Percentiles rank a stretch among this genome's conserved stretches.
Conservation (phyloP, 2,329 filamentous ascomycete species). For the Trichoderma asperellum region DNA sequence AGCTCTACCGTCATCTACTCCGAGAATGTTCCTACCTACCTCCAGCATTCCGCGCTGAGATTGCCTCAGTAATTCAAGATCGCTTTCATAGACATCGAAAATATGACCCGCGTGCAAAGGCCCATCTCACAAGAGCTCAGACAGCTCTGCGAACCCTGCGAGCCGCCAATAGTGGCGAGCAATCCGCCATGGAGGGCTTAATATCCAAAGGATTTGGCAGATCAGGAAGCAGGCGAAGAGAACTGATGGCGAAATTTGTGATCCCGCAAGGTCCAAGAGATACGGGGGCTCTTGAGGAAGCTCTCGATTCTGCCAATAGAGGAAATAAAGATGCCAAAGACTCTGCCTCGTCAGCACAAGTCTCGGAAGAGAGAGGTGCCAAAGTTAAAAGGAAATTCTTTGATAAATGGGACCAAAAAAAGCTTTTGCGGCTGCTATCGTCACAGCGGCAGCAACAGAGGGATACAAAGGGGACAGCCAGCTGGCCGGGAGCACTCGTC, state of each 20-base stretch:
- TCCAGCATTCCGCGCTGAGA: constrained; percentile 50
- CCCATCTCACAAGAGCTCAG: constrained; percentile 48
- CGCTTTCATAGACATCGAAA: constrained; percentile 51
- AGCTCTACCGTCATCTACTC: constrained; percentile 62
- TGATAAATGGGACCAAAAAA: constrained; percentile 54
- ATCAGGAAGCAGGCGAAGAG: constrained; percentile 54
- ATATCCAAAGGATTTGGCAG: constrained; percentile 58
- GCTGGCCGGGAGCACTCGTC: constrained; percentile 37
- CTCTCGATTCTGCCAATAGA: constrained; percentile 31
- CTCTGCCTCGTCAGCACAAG: background rate
- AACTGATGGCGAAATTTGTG: constrained; percentile 50
- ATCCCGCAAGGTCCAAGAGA: constrained; percentile 44
- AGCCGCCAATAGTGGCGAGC: constrained; percentile 58
- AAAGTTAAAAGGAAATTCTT: constrained; percentile 43
- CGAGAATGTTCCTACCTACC: constrained; percentile 65
- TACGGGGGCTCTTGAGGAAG: constrained; percentile 47
- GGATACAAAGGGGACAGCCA: constrained; percentile 30
- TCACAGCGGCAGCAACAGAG: constrained; percentile 48
- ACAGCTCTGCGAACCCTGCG: constrained; percentile 53
- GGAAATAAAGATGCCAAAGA: background rate
- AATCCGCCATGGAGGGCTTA: constrained; percentile 51
- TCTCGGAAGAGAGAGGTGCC: background rate
- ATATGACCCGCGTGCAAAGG: constrained; percentile 36
- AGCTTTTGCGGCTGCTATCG: constrained; percentile 47
- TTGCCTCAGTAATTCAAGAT: constrained; percentile 48